Conservation (phyloP, 2,329 filamentous ascomycete genomes). For the Cytospora schulzeri region DNA sequence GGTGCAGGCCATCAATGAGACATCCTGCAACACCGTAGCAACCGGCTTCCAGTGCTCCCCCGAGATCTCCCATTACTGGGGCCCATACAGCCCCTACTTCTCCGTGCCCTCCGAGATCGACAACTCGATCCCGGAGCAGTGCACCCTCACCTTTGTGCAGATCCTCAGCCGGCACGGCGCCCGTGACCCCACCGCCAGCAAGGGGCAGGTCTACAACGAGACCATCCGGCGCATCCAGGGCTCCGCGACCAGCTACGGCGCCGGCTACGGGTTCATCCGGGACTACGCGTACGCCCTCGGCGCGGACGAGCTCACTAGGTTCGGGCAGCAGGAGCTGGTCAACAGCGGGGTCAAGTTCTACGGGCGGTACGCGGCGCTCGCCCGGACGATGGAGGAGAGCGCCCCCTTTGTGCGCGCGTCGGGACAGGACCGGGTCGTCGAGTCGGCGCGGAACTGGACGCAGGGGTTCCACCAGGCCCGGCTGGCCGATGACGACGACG, state of each 20-base stretch:
- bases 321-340: slow-evolving; percentile 70
- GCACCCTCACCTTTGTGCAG: slow-evolving; percentile 77
- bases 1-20: slow-evolving; percentile 24
- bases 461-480: slow-evolving; percentile 68
- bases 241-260: slow-evolving; percentile 57
- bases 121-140: slow-evolving; percentile 63
- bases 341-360: slow-evolving; percentile 79
- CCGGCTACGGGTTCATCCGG: slow-evolving; percentile 69
- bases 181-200: slow-evolving; percentile 73
- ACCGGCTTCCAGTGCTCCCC: slow-evolving; percentile 65
- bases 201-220: slow-evolving; percentile 63
- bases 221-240: slow-evolving; percentile 68
- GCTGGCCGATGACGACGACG: slow-evolving; percentile 37
- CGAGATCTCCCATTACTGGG: slow-evolving; percentile 71
- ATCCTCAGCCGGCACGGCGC: slow-evolving; percentile 84
- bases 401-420: slow-evolving; percentile 54
- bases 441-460: slow-evolving; percentile 74
- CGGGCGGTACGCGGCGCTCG: slow-evolving; percentile 67
- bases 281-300: slow-evolving; percentile 69
- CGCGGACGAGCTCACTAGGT: slow-evolving; percentile 55
- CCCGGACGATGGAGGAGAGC: slow-evolving; percentile 50
- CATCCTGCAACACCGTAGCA: slow-evolving; percentile 53
- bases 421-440: slow-evolving; percentile 43
- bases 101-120: slow-evolving; percentile 69
- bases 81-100: slow-evolving; percentile 87